These are phyloP conservation scores for Saraca asoca DNA, from an alignment of 331 rosid genomes.

Conservation along the genomic window DNA sequence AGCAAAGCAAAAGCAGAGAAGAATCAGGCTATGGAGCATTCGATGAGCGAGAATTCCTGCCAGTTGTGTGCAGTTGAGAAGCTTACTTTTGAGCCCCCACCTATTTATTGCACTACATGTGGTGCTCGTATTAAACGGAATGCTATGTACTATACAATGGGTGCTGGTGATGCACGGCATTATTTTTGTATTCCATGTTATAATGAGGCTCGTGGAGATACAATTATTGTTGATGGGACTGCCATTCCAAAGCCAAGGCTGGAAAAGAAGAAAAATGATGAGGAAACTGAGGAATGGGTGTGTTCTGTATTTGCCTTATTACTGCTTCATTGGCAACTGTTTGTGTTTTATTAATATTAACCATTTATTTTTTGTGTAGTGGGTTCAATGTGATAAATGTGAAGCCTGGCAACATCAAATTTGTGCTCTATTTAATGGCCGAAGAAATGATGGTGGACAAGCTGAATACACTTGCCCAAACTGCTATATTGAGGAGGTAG, in stretches of 20 bases:
- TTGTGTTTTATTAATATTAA: conserved; percentile 30
- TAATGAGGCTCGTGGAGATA: conserved; percentile 90
- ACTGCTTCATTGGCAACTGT: conserved; percentile 23
- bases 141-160: conserved; percentile 86
- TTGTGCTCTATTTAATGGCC: conserved; percentile 94
- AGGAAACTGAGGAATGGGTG: conserved; percentile 98
- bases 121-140: conserved; percentile 92
- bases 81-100: conserved; percentile 97
- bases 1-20: conserved; percentile 97
- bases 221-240: conserved; percentile 80
- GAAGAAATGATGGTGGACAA: conserved; percentile 96
- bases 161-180: conserved; percentile 89
- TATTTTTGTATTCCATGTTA: conserved; percentile 93
- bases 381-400: conserved; percentile 99
- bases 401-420: conserved; percentile 99
- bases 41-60: conserved; percentile 99
- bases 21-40: conserved; percentile 92
- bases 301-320: conserved; percentile 27
- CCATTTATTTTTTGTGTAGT: conserved; percentile 51
- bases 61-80: conserved; percentile 98
- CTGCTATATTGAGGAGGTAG: conserved; percentile 83
- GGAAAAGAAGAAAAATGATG: conserved; percentile 97
- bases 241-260: conserved; percentile 75
- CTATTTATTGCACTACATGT: conserved; percentile 89
- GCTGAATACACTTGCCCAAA: conserved; percentile 98